phyloP scores from a whole-genome alignment of 2,329 filamentous ascomycete species.

The Trematosphaeria pertusa region DNA sequence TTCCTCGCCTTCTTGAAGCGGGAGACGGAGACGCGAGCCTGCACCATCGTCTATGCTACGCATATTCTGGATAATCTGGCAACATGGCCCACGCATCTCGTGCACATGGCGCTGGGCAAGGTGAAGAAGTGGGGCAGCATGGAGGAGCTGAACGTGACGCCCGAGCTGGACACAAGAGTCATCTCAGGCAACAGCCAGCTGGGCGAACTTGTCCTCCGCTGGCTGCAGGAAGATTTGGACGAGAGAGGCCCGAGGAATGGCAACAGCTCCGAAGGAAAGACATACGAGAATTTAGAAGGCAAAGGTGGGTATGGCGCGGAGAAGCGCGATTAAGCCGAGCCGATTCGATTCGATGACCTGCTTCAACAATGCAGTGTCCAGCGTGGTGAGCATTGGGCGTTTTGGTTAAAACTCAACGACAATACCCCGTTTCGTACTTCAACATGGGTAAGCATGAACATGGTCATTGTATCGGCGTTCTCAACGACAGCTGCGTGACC shows the following conservation, averaged over 20 bases:
- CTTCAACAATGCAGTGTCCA: conserved; percentile 35
- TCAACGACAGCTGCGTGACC: neutral
- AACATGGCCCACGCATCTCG: conserved; percentile 92
- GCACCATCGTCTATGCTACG: conserved; percentile 96
- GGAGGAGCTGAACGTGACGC: conserved; percentile 63
- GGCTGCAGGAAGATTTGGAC: conserved; percentile 81
- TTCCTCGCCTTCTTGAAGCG: conserved; percentile 86
- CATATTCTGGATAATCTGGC: conserved; percentile 96
- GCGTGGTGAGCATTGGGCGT: conserved; percentile 28
- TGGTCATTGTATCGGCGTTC: neutral
- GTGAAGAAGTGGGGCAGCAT: conserved; percentile 87
- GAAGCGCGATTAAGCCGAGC: conserved; percentile 40
- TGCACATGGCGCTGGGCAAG: conserved; percentile 90
- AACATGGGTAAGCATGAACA: conserved; percentile 24
- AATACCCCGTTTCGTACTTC: conserved; percentile 45
- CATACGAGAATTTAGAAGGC: conserved; percentile 65
- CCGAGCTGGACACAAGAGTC: conserved; percentile 43
- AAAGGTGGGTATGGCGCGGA: conserved; percentile 70
- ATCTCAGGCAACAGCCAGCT: conserved; percentile 78
- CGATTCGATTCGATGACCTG: conserved; percentile 8
- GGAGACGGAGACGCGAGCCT: conserved; percentile 82
- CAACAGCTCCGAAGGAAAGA: conserved; percentile 67
- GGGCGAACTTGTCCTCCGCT: conserved; percentile 85
- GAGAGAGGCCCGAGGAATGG: conserved; percentile 78
- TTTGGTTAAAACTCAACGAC: conserved; percentile 40